A percentile compares a stretch with the other conserved stretches of the same genome.
Evolutionary conservation across 768 basidiomycete species (phyloP).

Genomic region (Amanita inopinata): DNA sequence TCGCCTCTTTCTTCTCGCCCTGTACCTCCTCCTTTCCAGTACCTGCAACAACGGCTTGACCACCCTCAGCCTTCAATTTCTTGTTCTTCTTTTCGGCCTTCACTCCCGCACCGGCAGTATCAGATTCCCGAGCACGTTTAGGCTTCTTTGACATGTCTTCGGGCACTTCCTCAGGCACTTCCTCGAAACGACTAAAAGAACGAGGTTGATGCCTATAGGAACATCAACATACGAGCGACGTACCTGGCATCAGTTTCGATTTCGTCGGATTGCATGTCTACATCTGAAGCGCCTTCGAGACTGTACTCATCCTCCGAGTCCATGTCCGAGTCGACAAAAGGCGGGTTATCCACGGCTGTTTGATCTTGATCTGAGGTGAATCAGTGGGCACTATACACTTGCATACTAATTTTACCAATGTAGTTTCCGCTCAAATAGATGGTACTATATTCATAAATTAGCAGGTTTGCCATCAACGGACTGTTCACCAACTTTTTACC

Average conservation of each 20-base stretch:
- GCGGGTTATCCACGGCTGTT: slow-evolving; percentile 34
- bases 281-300: slow-evolving; percentile 78
- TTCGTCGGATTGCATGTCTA: slow-evolving; percentile 62
- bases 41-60: slow-evolving; percentile 23
- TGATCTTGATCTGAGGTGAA: slow-evolving; percentile 37
- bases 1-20: slow-evolving; percentile 16
- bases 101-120: slow-evolving; percentile 23
- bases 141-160: too few species aligned
- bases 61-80: slow-evolving; percentile 61
- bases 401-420: slow-evolving; percentile 38
- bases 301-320: slow-evolving; percentile 53
- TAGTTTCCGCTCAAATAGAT: slow-evolving; percentile 82
- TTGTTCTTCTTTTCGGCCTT: slow-evolving; percentile 64
- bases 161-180: slow-evolving; percentile 36
- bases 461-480: slow-evolving; percentile 3
- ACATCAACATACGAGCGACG: slow-evolving; percentile 12
- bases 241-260: slow-evolving; percentile 49
- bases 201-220: neutral
- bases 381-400: neutral
- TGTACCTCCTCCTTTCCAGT: slow-evolving; percentile 51
- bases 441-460: slow-evolving; percentile 30
- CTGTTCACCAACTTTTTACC: slow-evolving; percentile 65
- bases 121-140: slow-evolving; percentile 70
- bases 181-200: slow-evolving; percentile 60
- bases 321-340: slow-evolving; percentile 35